Base-by-base conservation (phyloP, 176 grass and related monocot genomes). In the Lolium perenne region DNA sequence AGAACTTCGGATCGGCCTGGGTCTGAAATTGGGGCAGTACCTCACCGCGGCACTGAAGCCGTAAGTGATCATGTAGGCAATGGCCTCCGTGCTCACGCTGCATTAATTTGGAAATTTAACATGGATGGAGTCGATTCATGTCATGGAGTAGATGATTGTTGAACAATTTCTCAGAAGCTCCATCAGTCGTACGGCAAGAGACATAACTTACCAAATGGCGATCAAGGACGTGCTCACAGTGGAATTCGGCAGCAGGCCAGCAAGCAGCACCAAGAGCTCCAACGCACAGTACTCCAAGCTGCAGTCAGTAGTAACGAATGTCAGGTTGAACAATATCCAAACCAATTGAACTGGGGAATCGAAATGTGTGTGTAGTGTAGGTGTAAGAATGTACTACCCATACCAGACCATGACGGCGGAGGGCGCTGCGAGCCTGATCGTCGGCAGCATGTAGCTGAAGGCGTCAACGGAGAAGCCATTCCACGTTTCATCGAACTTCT, bases 341-440 rank as follows among this genome's bases (percentile, higher is more conserved):
- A 35, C 32, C 32, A 35, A 35, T 35, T 35, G 2, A 35, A 35
- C 3, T 35, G 32, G 32, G 32, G 32, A 35, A 35, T 35, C 32
- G 32, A 35, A 35, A 35, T 35, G 32, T 35, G 32, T 35, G 32
- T 35, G 32, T 35, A 7, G n/a, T 35, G 32, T 29, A 7, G 18
- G 2, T 2, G 5, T 10, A 2, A 3, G 13, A 29, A 6, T 41
- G 21, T 23, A 43, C 32, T 35, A 43, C 7, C 87, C 93, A 80
- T 9, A 98, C 97, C 97, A 98, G 69, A 98, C 90, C 97, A 98
- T 98, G 74, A 94, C 15, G 68, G 97, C 93, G 7, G 94, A 98
- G 26, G 97, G 94, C 76, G 86, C 55, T 16, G 97, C 97, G 55
- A 98, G 77, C 85, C 88, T 95, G 50, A 98, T 48, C 25, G 90